A percentile compares a stretch with the other conserved stretches of the same genome.
Conservation (phyloP, 768 basidiomycete genomes). For the Termitomyces sp. region DNA sequence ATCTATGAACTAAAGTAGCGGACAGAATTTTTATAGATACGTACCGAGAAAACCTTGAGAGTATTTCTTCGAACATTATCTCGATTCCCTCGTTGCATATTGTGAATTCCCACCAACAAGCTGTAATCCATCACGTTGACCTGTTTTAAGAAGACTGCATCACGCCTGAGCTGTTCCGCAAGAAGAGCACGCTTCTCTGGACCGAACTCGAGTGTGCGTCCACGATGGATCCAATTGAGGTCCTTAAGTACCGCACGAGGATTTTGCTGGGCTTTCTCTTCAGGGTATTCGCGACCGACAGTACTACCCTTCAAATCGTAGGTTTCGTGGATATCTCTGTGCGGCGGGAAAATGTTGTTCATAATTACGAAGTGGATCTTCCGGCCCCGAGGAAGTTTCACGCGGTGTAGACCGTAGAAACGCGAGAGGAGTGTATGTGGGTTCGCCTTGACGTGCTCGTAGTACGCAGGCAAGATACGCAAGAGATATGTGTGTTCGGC, state of each 20-base stretch:
- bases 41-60: constrained; percentile 85
- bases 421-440: constrained; percentile 91
- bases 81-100: constrained; percentile 82
- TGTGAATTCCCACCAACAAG: constrained; percentile 90
- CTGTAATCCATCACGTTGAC: constrained; percentile 96
- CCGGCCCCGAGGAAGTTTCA: constrained; percentile 86
- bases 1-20: background rate
- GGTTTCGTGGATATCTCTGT: constrained; percentile 96
- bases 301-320: constrained; percentile 96
- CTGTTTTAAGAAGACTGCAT: constrained; percentile 77
- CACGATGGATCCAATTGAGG: constrained; percentile 89
- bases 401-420: constrained; percentile 96
- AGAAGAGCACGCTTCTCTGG: constrained; percentile 92
- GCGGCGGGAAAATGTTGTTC: constrained; percentile 98
- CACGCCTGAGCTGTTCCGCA: constrained; percentile 85
- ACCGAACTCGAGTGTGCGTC: constrained; percentile 78
- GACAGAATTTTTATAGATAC: constrained; percentile 21
- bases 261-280: constrained; percentile 74
- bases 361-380: constrained; percentile 99
- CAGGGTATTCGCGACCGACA: constrained; percentile 81
- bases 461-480: constrained; percentile 75
- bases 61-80: constrained; percentile 91
- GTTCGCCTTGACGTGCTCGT: constrained; percentile 80
- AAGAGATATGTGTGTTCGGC: constrained; percentile 92
- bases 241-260: constrained; percentile 92